Base-by-base conservation (phyloP, 2,329 filamentous ascomycete genomes). In the Delphinella strobiligena region DNA sequence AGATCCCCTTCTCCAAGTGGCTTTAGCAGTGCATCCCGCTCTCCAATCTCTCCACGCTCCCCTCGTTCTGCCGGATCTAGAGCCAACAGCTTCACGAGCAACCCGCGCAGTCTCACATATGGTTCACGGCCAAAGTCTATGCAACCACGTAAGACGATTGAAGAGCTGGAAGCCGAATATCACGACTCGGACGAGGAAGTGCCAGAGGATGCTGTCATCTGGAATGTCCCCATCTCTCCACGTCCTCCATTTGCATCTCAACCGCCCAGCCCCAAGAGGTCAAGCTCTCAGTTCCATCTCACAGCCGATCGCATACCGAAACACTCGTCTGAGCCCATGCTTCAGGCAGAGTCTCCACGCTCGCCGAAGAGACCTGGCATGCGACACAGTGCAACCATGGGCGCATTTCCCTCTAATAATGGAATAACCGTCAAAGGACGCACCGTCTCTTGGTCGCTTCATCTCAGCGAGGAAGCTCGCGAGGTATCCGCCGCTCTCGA, bases 161-260 rank as follows among this genome's bases (percentile, higher is more conserved):
- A 78, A 44, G 76, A 88, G 51, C 66, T 86, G 38, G 84, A 91
- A 55, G 73, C 75, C 40, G 83, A 89, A 54, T 88, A 85, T 49
- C 81, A 88, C 49, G 80, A 87, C 39, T 78, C 75, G 39, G 82
- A 87, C 52, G 76, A 84, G 45, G 70, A 73, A 42, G 79, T 91
- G 19, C 84, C 84, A 0, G 82, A 88, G 18, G 82, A 84, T 39
- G 72, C 83, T 17, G 71, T 87, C 38, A 72, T 91, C 34, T 82
- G 85, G 61, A 91, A 91, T 47, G 79, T 91, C 2, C 84, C 84
- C 4, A 75, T 91, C 34, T 88, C 83, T 0, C 84, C 84, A 10
- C 59, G 62, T 17, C 58, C 59, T 29, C 40, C 46, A 15, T 38
- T 50, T 49, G 36, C 50, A 5, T 43, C 47, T 1, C 40, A 41